Evolutionary conservation across 2,329 filamentous ascomycete genomes (phyloP), one percentile per base, ranked within the genome.

Genomic region (Alternaria viburni): DNA sequence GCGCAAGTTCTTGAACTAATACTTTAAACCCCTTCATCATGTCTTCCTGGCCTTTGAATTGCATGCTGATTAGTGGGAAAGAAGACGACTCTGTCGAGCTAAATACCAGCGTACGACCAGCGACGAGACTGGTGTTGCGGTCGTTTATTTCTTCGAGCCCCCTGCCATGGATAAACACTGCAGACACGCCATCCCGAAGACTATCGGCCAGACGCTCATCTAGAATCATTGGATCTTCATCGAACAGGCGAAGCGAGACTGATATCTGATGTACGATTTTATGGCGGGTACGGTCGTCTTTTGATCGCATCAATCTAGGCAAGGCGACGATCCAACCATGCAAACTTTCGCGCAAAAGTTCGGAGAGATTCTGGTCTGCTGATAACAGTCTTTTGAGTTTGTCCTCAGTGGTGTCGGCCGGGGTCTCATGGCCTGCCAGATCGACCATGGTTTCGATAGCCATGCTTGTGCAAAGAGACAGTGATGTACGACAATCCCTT

Each of bases 271-370:
- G 86, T 25, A 98, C 86, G 2, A 90, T 89, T 59, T 87, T 86
- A 65, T 89, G 86, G 77, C 96, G 97, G 26, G 86, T 83, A n/a
- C 85, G 85, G 69, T 97, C 93, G 71, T 98, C 93, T 69, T 89
- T 91, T 9, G 89, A 88, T 76, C 95, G 93, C 89, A 97, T 94
- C 13, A 93, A 81, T 15, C 93, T 87, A 6, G 95, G 90, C 17
- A 99, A 86, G 44, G 92, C 90, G 3, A 88, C 88, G 23, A 94
- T 86, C 93, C 94, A 97, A 56, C 89, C 89, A 77, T 95, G 91
- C 1, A 96, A 84, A 1, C 88, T 90, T 26, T 85, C 86, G 70
- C 92, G 92, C 25, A 95, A 82, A 3, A 87, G 82, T 21, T 91
- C 88, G 4, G 86, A 81, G 2, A 94, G 83, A 52, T 86, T 82